Conservation (phyloP, 2,329 filamentous ascomycete genomes). For the Exophiala alcalophila region DNA sequence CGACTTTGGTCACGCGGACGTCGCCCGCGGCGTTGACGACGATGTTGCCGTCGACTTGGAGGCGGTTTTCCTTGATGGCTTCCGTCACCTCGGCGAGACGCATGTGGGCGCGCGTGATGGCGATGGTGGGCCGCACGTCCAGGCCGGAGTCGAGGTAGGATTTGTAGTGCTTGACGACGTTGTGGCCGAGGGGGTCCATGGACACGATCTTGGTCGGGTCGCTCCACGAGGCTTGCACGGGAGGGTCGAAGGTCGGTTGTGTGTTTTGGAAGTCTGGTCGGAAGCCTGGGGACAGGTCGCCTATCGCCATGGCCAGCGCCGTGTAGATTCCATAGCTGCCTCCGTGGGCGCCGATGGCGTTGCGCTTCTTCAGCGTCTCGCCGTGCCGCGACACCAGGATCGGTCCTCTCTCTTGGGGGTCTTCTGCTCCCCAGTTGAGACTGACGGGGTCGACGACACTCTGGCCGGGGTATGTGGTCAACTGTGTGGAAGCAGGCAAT, state of each 20-base stretch:
- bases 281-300: conserved; percentile 80
- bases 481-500: no score
- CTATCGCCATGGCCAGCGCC: conserved; percentile 85
- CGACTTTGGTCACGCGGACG: conserved; percentile 90
- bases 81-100: conserved; percentile 89
- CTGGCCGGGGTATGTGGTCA: conserved; percentile 88
- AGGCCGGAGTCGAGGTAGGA: conserved; percentile 55
- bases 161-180: conserved; percentile 63
- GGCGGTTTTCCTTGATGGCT: conserved; percentile 73
- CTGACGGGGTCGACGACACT: conserved; percentile 88
- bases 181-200: conserved; percentile 92
- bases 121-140: conserved; percentile 85
- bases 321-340: conserved; percentile 97
- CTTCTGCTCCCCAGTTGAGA: conserved; percentile 80
- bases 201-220: conserved; percentile 93
- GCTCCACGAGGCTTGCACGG: conserved; percentile 83
- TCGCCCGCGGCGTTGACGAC: conserved; percentile 80
- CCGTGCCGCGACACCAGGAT: conserved; percentile 78
- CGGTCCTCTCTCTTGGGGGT: conserved; percentile 73
- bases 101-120: conserved; percentile 91
- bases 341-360: conserved; percentile 71
- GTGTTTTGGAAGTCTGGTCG: conserved; percentile 78
- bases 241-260: conserved; percentile 84
- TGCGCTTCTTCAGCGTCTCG: conserved; percentile 74
- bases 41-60: conserved; percentile 80